Evolutionary conservation across 495 filamentous ascomycete genomes (phyloP).

Genomic region (Aspergillus funiculosus): DNA sequence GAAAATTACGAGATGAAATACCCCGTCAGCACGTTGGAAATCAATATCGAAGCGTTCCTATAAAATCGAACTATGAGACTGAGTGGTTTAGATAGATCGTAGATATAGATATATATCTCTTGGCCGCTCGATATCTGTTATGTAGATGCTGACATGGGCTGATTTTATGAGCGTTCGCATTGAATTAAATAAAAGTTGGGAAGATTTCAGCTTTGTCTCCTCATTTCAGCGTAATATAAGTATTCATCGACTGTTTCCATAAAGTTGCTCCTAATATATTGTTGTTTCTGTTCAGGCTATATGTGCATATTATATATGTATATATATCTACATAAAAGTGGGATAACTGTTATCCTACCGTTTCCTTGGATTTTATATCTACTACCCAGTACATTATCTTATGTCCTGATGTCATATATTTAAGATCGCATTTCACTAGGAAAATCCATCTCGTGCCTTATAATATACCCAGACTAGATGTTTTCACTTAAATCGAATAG

Average conservation of each 20-base stretch:
- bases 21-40: slow-evolving; percentile 89
- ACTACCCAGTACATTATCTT: background rate
- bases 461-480: no score
- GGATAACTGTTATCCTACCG: background rate
- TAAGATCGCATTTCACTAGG: background rate
- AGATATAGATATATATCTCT: slow-evolving; percentile 11
- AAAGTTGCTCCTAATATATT: no score
- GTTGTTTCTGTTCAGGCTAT: background rate
- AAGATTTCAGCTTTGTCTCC: background rate
- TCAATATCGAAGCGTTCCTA: slow-evolving; percentile 93
- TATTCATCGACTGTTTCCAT: no score
- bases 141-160: background rate
- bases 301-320: no score
- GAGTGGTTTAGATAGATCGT: slow-evolving; percentile 8
- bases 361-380: background rate
- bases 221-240: background rate
- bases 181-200: slow-evolving; percentile 8
- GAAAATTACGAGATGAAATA: slow-evolving; percentile 92
- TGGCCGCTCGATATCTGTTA: slow-evolving; percentile 5
- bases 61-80: slow-evolving; percentile 30
- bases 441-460: no score
- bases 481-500: no score
- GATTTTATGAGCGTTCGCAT: background rate
- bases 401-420: background rate
- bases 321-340: no score